Evolutionary conservation across 2,329 filamentous ascomycete species (phyloP).

Genomic region (Fusarium sp.): DNA sequence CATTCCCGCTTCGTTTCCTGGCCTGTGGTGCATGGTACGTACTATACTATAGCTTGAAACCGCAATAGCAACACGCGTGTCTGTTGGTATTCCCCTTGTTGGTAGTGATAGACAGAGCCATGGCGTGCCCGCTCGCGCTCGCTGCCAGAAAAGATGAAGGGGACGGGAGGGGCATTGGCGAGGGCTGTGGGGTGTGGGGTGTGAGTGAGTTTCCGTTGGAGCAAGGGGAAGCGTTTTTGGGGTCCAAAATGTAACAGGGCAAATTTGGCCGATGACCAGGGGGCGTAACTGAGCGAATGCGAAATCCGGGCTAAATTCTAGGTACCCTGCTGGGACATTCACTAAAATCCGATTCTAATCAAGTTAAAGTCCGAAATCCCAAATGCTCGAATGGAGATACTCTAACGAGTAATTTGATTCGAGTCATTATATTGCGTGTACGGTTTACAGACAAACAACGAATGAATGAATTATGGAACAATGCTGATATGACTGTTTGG

Average conservation of each 20-base stretch:
- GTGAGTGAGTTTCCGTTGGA: background rate
- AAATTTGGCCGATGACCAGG: conserved; percentile 7
- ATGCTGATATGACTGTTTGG: background rate
- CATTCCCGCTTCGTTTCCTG: conserved; percentile 31
- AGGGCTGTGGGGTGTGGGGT: conserved; percentile 30
- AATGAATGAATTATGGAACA: background rate
- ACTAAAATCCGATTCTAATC: conserved; percentile 18
- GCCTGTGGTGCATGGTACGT: background rate
- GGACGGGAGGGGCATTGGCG: conserved; percentile 30
- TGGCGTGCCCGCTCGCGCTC: conserved; percentile 13
- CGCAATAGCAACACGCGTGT: conserved; percentile 4
- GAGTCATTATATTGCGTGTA: background rate
- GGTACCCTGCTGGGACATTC: background rate
- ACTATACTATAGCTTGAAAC: conserved; percentile 27
- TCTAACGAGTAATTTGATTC: conserved; percentile 3
- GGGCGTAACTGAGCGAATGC: conserved; percentile 3
- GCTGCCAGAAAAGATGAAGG: conserved; percentile 33
- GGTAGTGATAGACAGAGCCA: conserved; percentile 22
- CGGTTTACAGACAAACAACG: background rate
- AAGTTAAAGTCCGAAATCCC: conserved; percentile 12
- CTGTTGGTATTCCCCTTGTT: conserved; percentile 5
- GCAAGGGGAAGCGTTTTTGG: conserved; percentile 23
- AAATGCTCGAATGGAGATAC: conserved; percentile 6
- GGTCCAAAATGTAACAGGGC: conserved; percentile 12
- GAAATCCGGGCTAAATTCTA: conserved; percentile 27